Evolutionary conservation across 1,284 basidiomycete genomes (phyloP).

Genomic region (Rhodotorula sp.): DNA sequence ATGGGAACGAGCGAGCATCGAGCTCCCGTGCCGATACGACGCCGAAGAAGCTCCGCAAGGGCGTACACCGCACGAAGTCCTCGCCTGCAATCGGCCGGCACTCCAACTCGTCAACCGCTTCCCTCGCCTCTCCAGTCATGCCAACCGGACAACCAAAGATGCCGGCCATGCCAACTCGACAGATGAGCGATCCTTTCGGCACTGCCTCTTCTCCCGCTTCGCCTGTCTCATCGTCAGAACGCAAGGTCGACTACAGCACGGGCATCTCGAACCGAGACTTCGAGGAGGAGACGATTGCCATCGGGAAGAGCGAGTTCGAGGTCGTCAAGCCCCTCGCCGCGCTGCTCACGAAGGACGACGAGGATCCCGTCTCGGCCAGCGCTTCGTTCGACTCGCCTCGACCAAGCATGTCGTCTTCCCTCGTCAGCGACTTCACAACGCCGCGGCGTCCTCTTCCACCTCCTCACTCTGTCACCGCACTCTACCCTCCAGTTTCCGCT

Average conservation of each 20-base stretch:
- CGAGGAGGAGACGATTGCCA: slow-evolving; percentile 29
- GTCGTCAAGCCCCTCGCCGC: slow-evolving; percentile 29
- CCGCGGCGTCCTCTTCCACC: not conserved
- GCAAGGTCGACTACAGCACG: slow-evolving; percentile 11
- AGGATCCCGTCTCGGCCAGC: not conserved
- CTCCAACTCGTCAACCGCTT: not conserved
- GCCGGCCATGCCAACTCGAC: too few species aligned
- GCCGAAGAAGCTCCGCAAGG: slow-evolving; percentile 23
- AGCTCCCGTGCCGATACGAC: not conserved
- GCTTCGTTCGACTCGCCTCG: not conserved
- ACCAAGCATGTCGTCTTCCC: not conserved
- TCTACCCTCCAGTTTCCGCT: not conserved
- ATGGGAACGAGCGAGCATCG: not conserved
- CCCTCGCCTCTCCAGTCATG: not conserved
- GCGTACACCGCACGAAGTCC: slow-evolving; percentile 5
- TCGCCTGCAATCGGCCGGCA: not conserved
- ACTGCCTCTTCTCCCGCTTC: not conserved
- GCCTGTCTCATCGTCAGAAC: not conserved
- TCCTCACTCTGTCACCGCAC: not conserved
- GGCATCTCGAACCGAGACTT: slow-evolving; percentile 31
- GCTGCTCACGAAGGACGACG: not conserved
- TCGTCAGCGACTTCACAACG: not conserved
- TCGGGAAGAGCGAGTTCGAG: slow-evolving; percentile 31
- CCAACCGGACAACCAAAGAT: too few species aligned
- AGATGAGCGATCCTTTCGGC: not conserved